Base-by-base conservation (phyloP, 331 rosid species). In the Pyrus hybrid region DNA sequence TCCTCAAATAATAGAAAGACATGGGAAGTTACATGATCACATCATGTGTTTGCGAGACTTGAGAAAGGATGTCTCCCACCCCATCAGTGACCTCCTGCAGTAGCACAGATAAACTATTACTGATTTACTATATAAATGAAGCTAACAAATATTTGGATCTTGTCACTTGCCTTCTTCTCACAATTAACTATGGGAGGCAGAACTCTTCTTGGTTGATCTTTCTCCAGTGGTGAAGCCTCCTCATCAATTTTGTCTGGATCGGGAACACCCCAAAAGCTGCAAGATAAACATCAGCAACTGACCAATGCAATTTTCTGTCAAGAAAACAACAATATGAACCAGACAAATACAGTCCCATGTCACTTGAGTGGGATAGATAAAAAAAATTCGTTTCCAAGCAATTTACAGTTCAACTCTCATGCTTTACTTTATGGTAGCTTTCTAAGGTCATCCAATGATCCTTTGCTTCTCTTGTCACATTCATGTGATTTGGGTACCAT, bases 11-110 rank as follows among this genome's bases (percentile, higher is more conserved):
- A 28, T 23, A 45, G 22, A 56, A 77, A 54, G 70, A 49, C 67
- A 58, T 11, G 7, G 33, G 74, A 74, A 54, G 63, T 69, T 76
- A 87, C 91, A 83, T 82, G 67, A 87, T 84, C 69, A 82, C 88
- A 63, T 85, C 88, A 71, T 87, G 88, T 54, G 91, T 85, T 68
- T 80, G 85, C 4, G 91, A 85, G 70, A 87, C 87, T 76, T 80
- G 91, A 68, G 80, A 77, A 65, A 87, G 78, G 63, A 87, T 85
- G 78, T 87, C 86, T 26, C 84, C 87, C 5, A 57, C 75, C 61
- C 71, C 81, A 18, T 80, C 81, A 76, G 86, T 63, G 57, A 29
- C 77, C 56, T 82, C 85, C 91, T 87, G 87, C 43, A 53, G 63
- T 21, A 45, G 63, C 33, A 73, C 26, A 6, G 76, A 78, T 54